These are phyloP conservation scores for Dictyostelium purpureum DNA, from an alignment of 78 protist genomes.

Conservation along the genomic window DNA sequence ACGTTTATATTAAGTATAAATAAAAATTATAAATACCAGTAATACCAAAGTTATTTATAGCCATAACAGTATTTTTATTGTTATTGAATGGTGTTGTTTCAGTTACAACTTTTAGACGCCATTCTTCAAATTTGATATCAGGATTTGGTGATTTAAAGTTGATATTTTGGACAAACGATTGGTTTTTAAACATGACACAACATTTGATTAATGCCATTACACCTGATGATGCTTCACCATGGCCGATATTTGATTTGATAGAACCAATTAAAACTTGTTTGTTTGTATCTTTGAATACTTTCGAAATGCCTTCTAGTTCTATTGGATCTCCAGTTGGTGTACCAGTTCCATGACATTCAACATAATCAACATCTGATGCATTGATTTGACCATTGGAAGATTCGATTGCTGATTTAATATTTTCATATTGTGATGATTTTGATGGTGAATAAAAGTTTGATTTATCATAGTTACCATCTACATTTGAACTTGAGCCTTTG, in stretches of 20 bases:
- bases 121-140: slow-evolving; percentile 43
- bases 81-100: not conserved
- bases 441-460: slow-evolving; percentile 24
- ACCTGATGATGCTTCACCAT: slow-evolving; percentile 32
- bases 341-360: slow-evolving; percentile 59
- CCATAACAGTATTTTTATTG: slow-evolving; percentile 4
- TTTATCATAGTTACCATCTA: slow-evolving; percentile 76
- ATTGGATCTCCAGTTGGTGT: slow-evolving; percentile 45
- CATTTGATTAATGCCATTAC: slow-evolving; percentile 1
- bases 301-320: not conserved
- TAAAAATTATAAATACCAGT: too few relatives aligned
- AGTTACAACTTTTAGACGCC: slow-evolving; percentile 51
- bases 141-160: slow-evolving; percentile 42
- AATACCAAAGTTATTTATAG: slow-evolving; percentile 42
- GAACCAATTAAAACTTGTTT: slow-evolving; percentile 18
- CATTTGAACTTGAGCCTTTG: slow-evolving; percentile 39
- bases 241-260: slow-evolving; percentile 31
- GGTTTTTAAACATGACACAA: slow-evolving; percentile 25
- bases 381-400: not conserved
- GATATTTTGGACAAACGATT: slow-evolving; percentile 9
- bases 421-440: slow-evolving; percentile 9
- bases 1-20: too few relatives aligned
- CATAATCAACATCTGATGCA: not conserved
- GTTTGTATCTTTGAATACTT: not conserved
- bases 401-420: slow-evolving; percentile 13